These are phyloP conservation scores for Cinnamomum micranthum DNA, from an alignment of 164 flowering plant genomes.

Conservation along the genomic window DNA sequence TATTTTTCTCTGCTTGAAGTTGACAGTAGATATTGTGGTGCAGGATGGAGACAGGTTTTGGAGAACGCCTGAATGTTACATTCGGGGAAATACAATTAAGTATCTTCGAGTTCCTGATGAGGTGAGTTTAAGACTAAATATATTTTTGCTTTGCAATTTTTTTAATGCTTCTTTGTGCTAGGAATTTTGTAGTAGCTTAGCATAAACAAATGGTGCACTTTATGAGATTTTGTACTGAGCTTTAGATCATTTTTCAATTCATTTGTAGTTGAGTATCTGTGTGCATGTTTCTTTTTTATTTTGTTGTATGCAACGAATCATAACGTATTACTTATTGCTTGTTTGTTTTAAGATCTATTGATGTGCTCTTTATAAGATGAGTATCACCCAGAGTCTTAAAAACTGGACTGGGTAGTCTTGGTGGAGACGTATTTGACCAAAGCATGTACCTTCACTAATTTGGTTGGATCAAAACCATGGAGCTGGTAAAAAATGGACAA, in stretches of 20 bases:
- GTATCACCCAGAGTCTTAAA: too few relatives aligned
- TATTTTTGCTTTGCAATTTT: background rate
- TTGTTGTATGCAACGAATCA: too few relatives aligned
- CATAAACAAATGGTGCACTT: background rate
- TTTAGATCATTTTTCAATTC: background rate
- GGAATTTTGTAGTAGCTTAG: background rate
- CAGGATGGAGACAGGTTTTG: conserved; percentile 98
- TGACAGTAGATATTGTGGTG: conserved; percentile 11
- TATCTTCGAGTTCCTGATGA: conserved; percentile 99
- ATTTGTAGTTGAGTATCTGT: too few relatives aligned
- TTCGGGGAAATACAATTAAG: conserved; percentile 95
- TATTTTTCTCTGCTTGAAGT: background rate
- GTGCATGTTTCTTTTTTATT: too few relatives aligned
- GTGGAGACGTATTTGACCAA: too few relatives aligned
- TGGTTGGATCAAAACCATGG: too few relatives aligned
- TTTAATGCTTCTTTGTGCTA: too few relatives aligned
- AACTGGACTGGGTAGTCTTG: too few relatives aligned
- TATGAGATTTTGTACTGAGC: background rate
- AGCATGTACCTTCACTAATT: conserved; percentile 17
- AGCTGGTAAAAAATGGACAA: too few relatives aligned
- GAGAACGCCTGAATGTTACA: conserved; percentile 98
- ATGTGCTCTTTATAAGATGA: too few relatives aligned
- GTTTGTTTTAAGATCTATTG: too few relatives aligned
- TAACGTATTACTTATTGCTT: too few relatives aligned
- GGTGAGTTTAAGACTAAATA: conserved; percentile 36